Conservation (phyloP, 345 rosid species). For the Trapa bicornis region DNA sequence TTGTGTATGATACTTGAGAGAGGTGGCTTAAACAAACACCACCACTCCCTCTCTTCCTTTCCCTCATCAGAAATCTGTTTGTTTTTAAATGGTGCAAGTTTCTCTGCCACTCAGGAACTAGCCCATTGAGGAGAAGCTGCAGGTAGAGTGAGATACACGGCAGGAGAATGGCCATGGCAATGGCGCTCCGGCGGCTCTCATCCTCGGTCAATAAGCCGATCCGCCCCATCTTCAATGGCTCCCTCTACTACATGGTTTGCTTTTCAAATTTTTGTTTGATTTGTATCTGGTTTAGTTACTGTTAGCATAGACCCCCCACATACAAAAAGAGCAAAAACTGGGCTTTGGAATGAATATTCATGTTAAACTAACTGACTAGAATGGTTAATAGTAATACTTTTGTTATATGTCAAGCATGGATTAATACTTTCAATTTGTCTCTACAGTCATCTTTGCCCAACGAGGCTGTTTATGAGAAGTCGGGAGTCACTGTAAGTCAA, state of each 20-base stretch:
- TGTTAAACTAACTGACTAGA: too few relatives aligned
- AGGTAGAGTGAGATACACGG: background rate
- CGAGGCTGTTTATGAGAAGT: constrained; percentile 80
- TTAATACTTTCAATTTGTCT: background rate
- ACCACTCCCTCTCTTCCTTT: background rate
- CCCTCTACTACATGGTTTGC: constrained; percentile 48
- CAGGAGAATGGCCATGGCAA: constrained; percentile 66
- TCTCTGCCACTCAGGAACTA: background rate
- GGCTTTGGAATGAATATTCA: too few relatives aligned
- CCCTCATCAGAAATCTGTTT: background rate
- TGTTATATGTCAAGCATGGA: background rate
- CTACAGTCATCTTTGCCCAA: constrained; percentile 79
- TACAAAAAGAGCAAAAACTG: too few relatives aligned
- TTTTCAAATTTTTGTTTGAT: background rate
- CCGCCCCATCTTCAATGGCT: constrained; percentile 62
- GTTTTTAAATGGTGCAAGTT: background rate
- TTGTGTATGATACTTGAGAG: too few relatives aligned
- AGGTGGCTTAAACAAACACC: background rate
- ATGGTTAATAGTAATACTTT: background rate
- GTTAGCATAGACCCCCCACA: background rate
- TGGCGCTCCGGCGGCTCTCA: constrained; percentile 92
- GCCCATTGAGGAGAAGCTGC: constrained; percentile 1
- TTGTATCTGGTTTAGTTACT: background rate
- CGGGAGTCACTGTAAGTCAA: constrained; percentile 52
- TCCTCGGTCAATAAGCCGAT: constrained; percentile 65